Evolutionary conservation across 2,329 filamentous ascomycete species (phyloP), one percentile per base, ranked within the genome.

Genomic region (Penicillium sclerotiorum): DNA sequence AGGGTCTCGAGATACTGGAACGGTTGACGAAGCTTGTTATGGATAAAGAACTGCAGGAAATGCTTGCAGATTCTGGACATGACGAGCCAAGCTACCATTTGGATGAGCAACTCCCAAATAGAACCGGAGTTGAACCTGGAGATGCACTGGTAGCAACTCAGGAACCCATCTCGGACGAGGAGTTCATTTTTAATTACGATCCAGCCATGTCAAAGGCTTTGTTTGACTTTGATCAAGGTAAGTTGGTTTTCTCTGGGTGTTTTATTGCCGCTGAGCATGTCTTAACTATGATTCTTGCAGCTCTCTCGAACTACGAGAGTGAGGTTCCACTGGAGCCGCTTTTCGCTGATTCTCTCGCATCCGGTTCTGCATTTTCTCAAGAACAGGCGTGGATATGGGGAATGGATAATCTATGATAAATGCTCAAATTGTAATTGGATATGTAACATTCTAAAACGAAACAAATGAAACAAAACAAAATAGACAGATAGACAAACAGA

Each of bases 311-410:
- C 1, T 42, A 37, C 33, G 54, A 22, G 23, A 22, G 35, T 21
- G 22, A 28, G 44, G 39, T 39, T 4, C 39, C 20, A 15, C 43
- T 28, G 12, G 48, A 45, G 8, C 9, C 48, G 6, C 20, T 46
- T 17, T 39, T 51, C 20, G 20, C 45, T 22, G 50, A 55, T 37
- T 27, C n/a, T 4, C 30, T n/a, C 15, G 44, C 28, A 3, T 20
- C 44, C 2, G 33, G 43, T 1, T 51, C 55, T 23, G 50, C 43
- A 2, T 55, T 59, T 25, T 23, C 51, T 9, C 46, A 51, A 8
- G 58, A 64, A 12, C 59, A 59, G 22, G 57, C 55, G 1, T 63
- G 59, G 60, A 59, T 64, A 2, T 62, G 58, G 61, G 59, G 52
- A 8, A 20, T 57, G 13, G 55, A 63, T 17, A 36, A 17, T 11